Evolutionary conservation across 2,329 filamentous ascomycete genomes (phyloP).

Genomic region (Dactylellina cionopaga): DNA sequence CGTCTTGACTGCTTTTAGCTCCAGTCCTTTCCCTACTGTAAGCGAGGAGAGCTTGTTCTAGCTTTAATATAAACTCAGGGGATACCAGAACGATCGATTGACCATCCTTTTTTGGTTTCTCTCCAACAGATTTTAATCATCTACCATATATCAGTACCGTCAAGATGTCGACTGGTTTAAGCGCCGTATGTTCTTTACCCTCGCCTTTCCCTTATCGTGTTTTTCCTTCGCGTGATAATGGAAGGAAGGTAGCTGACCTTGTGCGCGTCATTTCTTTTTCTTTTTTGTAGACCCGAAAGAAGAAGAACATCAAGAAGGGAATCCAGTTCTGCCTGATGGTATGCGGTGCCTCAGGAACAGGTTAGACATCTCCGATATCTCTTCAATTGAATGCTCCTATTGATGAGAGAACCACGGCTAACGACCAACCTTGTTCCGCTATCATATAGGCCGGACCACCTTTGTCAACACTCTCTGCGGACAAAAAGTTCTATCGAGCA

Average conservation of each 20-base stretch:
- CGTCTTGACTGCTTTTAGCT: conserved; percentile 46
- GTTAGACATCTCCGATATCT: conserved; percentile 69
- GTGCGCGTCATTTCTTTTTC: conserved; percentile 56
- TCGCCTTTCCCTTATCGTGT: conserved; percentile 55
- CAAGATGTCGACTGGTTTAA: conserved; percentile 51
- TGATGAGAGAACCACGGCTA: conserved; percentile 26
- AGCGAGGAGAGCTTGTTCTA: conserved; percentile 29
- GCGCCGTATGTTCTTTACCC: conserved; percentile 56
- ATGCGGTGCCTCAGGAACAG: conserved; percentile 97
- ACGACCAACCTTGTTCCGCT: conserved; percentile 53
- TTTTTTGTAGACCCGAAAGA: conserved; percentile 95
- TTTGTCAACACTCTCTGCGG: conserved; percentile 99
- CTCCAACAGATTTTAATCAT: conserved; percentile 3
- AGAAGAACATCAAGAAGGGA: conserved; percentile 99
- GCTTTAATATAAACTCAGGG: conserved; percentile 48
- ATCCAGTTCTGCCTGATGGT: conserved; percentile 99
- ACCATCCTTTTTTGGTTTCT: conserved; percentile 21
- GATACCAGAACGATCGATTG: conserved; percentile 45
- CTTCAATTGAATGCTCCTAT: conserved; percentile 7
- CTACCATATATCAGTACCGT: conserved; percentile 32
- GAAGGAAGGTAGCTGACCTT: conserved; percentile 55
- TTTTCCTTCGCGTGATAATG: conserved; percentile 54
- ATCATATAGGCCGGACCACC: conserved; percentile 82
- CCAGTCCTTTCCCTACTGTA: conserved; percentile 47
- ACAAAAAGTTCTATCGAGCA: conserved; percentile 87